These are phyloP conservation scores for Capronia americana DNA, from an alignment of 2,329 filamentous ascomycete species.

Conservation along the genomic window DNA sequence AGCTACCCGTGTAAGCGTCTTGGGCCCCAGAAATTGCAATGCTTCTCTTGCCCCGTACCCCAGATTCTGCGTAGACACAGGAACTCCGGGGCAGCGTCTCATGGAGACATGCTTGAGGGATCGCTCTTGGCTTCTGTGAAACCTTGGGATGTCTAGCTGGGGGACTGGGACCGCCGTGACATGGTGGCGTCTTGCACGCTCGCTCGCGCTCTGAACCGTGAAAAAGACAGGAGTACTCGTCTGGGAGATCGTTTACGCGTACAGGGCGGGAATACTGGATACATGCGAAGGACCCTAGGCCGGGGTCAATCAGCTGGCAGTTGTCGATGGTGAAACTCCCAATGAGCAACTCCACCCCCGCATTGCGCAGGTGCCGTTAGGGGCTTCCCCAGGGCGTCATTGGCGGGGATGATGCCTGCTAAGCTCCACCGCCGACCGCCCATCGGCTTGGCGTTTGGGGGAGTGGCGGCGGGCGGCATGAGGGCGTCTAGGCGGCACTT, in stretches of 20 bases:
- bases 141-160: neutral
- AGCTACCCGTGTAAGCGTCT: neutral
- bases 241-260: conserved; percentile 29
- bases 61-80: neutral
- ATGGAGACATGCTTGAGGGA: neutral
- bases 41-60: conserved; percentile 3
- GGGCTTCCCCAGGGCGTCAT: conserved; percentile 4
- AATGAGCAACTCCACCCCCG: conserved; percentile 22
- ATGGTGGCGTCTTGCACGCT: neutral
- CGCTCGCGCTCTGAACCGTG: neutral
- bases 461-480: neutral
- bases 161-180: neutral
- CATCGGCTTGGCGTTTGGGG: conserved; percentile 2
- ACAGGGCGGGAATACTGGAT: conserved; percentile 1
- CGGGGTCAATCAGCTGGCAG: conserved; percentile 4
- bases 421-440: conserved; percentile 13
- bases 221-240: conserved; percentile 5
- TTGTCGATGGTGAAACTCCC: neutral
- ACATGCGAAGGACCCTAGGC: neutral
- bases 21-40: conserved; percentile 2
- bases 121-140: neutral
- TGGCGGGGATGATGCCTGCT: conserved; percentile 1
- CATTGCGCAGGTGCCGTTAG: conserved; percentile 8
- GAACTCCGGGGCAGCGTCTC: neutral
- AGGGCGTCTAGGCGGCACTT: neutral